Evolutionary conservation across 495 filamentous ascomycete species (phyloP).

Genomic region (Aspergillus cristatus): DNA sequence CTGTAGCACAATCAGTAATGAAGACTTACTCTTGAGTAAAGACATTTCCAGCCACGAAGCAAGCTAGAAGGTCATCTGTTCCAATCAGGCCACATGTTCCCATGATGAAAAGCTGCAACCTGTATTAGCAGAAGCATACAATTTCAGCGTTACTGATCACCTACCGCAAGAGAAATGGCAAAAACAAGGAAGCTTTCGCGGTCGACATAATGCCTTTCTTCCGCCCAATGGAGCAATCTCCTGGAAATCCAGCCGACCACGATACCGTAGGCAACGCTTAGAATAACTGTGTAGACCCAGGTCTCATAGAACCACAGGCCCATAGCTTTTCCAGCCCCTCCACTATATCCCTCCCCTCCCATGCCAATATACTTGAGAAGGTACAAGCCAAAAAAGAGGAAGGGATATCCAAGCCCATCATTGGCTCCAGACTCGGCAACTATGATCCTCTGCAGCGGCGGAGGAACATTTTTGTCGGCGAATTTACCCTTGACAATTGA

Average conservation of each 20-base stretch:
- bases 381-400: conserved; percentile 78
- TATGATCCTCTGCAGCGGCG: conserved; percentile 73
- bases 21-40: conserved; percentile 69
- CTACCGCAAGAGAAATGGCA: conserved; percentile 70
- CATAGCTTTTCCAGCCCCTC: conserved; percentile 58
- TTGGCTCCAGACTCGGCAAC: conserved; percentile 87
- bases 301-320: conserved; percentile 82
- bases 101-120: conserved; percentile 58
- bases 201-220: conserved; percentile 75
- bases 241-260: conserved; percentile 73
- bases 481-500: conserved; percentile 92
- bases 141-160: conserved; percentile 4
- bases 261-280: conserved; percentile 71
- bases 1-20: background rate
- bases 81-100: conserved; percentile 86
- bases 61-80: conserved; percentile 85
- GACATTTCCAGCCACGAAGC: conserved; percentile 86
- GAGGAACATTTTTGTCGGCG: conserved; percentile 81
- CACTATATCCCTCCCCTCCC: conserved; percentile 45
- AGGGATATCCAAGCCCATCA: conserved; percentile 90
- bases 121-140: conserved; percentile 8
- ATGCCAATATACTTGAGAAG: conserved; percentile 65
- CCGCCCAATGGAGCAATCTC: conserved; percentile 74
- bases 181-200: conserved; percentile 86
- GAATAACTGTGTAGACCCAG: conserved; percentile 71